Conservation (phyloP, 306 rosid genomes). For the Inga leiocalycina region DNA sequence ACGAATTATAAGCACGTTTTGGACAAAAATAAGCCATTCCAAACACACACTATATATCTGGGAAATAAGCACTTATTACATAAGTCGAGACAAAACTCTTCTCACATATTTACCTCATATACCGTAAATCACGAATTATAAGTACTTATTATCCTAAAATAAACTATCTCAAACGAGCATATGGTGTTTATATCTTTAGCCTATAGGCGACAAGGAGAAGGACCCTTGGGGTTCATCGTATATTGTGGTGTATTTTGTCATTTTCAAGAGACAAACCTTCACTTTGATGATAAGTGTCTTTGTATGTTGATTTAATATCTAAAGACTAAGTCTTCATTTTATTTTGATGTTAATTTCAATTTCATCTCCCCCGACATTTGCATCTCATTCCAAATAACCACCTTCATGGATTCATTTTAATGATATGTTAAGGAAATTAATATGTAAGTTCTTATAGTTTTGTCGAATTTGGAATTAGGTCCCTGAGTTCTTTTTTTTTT, state of each 20-base stretch:
- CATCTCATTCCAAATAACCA: neutral
- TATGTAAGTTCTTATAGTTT: too few relatives aligned
- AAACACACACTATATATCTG: too few relatives aligned
- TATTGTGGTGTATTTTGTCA: neutral
- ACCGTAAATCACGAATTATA: too few relatives aligned
- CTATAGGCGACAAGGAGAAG: neutral
- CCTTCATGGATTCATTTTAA: neutral
- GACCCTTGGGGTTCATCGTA: neutral
- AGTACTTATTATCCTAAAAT: too few relatives aligned
- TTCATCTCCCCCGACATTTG: neutral
- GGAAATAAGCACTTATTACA: too few relatives aligned
- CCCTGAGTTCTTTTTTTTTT: too few relatives aligned
- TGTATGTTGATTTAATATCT: neutral
- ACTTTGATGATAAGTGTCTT: neutral
- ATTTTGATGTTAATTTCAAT: neutral
- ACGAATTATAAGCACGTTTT: too few relatives aligned
- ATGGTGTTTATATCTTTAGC: neutral
- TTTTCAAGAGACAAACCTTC: neutral
- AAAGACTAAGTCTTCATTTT: neutral
- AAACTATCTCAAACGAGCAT: too few relatives aligned
- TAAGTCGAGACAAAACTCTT: too few relatives aligned
- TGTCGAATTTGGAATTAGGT: too few relatives aligned
- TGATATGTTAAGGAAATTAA: neutral
- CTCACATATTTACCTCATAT: too few relatives aligned
- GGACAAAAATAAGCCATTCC: too few relatives aligned